Evolutionary conservation across 2,329 filamentous ascomycete genomes (phyloP), one percentile per base, ranked within the genome.

Genomic region (Ophiognomonia clavigignenti-juglandacearum): DNA sequence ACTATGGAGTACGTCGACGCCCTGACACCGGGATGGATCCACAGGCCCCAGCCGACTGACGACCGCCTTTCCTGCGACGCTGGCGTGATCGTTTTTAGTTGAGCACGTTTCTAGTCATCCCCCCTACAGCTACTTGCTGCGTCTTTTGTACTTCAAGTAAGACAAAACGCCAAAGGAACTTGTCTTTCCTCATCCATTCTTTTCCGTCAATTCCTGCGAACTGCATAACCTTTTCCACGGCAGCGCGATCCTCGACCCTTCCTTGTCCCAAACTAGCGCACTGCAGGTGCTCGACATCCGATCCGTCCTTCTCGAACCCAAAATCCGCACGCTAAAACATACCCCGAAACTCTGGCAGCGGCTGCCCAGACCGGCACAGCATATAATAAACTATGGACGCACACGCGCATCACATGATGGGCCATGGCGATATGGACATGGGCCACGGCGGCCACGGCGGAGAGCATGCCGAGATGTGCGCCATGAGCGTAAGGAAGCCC

Each of bases 401-500:
- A 52, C 72, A 74, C 58, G 53, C 58, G 16, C 59, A 64, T 48
- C 79, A 84, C 59, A 74, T 74, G 56, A 71, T 65, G 39, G 50
- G 36, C 46, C 46, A 52, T 27, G 42, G 46, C 24, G 43, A 45
- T 52, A 75, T 74, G 69, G 58, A 55, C 50, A 53, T 58, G 44
- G 70, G 72, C 59, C 69, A 70, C 55, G 77, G 79, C 59, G 75
- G 74, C 63, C 82, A 80, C 75, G 73, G 73, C 47, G 82, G 80
- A 74, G 38, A 32, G 10, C n/a, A 44, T 2, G 39, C 43, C 45
- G 69, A 70, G 56, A 81, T 83, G 74, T 96, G 91, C 78, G 91
- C 75, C 68, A 96, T 96, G 89, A 96, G 91, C 68, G 91, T 92
- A 71, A 60, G 84, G 60, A 11, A 14, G 23, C 7, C 29, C 13